Conservation (phyloP, 495 filamentous ascomycete genomes). For the Thermothielavioides terrestris region DNA sequence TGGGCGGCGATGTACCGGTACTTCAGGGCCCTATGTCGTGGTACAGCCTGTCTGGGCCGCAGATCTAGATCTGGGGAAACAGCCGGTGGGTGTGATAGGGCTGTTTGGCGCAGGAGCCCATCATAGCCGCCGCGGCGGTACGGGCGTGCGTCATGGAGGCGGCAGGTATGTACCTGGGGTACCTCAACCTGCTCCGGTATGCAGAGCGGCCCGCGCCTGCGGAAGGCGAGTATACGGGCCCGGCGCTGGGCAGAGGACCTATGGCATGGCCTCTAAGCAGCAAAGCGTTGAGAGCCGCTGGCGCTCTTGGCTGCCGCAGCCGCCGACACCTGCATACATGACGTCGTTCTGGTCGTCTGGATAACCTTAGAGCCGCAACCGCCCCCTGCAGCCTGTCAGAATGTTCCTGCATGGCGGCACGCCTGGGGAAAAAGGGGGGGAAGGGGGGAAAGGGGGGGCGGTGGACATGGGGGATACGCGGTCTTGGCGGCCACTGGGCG, state of each 20-base stretch:
- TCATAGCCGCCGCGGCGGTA: constrained; percentile 11
- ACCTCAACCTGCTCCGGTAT: not conserved
- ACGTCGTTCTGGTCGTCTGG: not conserved
- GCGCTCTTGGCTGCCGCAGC: constrained; percentile 3
- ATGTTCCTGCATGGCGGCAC: constrained; percentile 2
- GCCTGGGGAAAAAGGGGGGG: not conserved
- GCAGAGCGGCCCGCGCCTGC: not conserved
- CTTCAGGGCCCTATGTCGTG: constrained; percentile 1
- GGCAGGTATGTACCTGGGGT: too few species aligned
- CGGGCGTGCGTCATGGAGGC: constrained; percentile 4
- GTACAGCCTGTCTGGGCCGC: constrained; percentile 4
- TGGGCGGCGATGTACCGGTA: constrained; percentile 15
- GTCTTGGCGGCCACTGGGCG: not conserved
- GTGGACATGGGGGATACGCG: too few species aligned
- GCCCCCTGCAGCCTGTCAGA: not conserved
- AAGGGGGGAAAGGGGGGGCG: not conserved
- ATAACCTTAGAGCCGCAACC: constrained; percentile 10
- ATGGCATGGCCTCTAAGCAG: not conserved
- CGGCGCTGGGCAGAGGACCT: not conserved
- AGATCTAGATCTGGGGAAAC: constrained; percentile 15
- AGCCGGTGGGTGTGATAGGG: constrained; percentile 10
- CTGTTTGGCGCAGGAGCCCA: constrained; percentile 17
- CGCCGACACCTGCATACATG: constrained; percentile 1
- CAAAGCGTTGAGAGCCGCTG: not conserved
- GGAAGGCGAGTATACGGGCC: not conserved